Base-by-base conservation (phyloP, 768 basidiomycete genomes). In the Amanita pseudoporphyria region DNA sequence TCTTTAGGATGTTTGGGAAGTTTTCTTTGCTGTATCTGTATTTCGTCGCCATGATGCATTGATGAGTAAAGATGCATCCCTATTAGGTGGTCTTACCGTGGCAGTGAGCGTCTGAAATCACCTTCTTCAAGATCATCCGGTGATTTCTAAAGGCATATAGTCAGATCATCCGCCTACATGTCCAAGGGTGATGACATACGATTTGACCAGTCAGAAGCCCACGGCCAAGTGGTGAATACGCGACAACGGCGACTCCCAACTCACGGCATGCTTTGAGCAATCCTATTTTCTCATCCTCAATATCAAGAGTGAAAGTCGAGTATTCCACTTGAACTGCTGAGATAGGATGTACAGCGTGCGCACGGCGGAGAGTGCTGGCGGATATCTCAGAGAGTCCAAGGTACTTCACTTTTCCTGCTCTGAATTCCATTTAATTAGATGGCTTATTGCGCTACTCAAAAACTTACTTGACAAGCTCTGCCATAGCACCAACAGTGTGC, bases 371-470 rank as follows among this genome's bases (percentile, higher is more conserved):
- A 7, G 72, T 70, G 2, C 55, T 53, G 2, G 68, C 67, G 6
- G 67, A 71, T 49, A 64, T 66, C 52, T 80, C 78, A 5, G 73
- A 79, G 14, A 79, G 61, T 2, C 78, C 77, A 22, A 79, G 62
- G 55, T 77, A 72, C 47, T 69, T 71, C 45, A 76, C 66, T 53
- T 72, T 70, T 7, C 71, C 64, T 54, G 67, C 45, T 60, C 70
- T 62, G 55, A 51, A 62, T 60, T 40, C 18, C 18, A 31, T 57
- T 67, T 40, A 13, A 59, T 68, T 62, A 55, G 12, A 53, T 60
- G 59, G 49, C 14, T 18, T 18, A 12, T 19, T 7, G 33, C 24
- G 21, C n/a, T 58, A 50, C 2, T 54, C 10, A 56, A 60, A 1
- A 43, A 55, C 68, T 14, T 54, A 67, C 60, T 67, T 69, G 42